These are phyloP conservation scores for Pseudocercospora fuligena DNA, from an alignment of 2,329 filamentous ascomycete genomes.

Conservation along the genomic window DNA sequence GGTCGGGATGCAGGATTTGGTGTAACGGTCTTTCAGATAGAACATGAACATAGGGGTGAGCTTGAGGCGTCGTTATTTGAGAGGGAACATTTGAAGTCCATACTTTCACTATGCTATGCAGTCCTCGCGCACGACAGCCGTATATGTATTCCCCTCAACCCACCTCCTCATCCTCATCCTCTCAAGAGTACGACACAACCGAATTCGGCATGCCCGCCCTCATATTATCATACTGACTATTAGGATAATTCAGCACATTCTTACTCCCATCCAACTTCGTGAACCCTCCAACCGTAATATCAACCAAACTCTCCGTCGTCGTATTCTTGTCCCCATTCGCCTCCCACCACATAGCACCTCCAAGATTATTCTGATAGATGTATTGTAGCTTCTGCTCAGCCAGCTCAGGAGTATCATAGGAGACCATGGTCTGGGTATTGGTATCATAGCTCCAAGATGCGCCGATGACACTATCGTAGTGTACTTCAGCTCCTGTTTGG, in stretches of 20 bases:
- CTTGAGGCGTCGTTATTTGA: not conserved
- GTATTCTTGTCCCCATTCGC: constrained; percentile 69
- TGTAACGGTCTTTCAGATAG: not conserved
- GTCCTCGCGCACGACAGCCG: not conserved
- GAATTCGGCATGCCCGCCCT: constrained; percentile 44
- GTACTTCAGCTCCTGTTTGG: constrained; percentile 66
- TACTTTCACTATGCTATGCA: too few relatives aligned
- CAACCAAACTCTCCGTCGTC: constrained; percentile 64
- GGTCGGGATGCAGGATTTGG: not conserved
- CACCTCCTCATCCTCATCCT: not conserved
- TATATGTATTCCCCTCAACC: not conserved
- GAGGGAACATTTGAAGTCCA: not conserved
- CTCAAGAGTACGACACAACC: not conserved
- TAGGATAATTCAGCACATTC: constrained; percentile 58
- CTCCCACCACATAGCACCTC: constrained; percentile 98
- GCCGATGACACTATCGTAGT: constrained; percentile 65
- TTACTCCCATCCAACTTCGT: constrained; percentile 51
- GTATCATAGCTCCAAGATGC: constrained; percentile 80
- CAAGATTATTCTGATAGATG: constrained; percentile 68
- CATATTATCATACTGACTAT: constrained; percentile 60
- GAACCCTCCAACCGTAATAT: constrained; percentile 44
- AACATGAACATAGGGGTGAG: not conserved
- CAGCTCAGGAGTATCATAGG: constrained; percentile 72
- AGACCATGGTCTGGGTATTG: constrained; percentile 68
- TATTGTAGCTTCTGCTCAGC: constrained; percentile 72